Evolutionary conservation across 176 grass and related monocot genomes (phyloP), one percentile per base, ranked within the genome.

Genomic region (Bonia amplexicaulis): DNA sequence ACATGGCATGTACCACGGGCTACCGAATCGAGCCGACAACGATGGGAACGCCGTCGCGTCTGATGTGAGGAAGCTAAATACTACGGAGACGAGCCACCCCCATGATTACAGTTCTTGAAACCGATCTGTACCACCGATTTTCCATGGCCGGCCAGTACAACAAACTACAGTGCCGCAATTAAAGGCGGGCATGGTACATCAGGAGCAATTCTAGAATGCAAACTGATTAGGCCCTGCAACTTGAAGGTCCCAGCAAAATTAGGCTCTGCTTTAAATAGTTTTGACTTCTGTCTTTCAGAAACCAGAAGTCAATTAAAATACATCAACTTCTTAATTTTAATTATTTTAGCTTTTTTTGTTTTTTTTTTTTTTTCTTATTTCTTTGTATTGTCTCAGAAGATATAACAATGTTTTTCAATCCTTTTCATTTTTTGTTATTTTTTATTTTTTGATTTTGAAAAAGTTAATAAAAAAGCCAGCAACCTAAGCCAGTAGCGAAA

Each of bases 191-290:
- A 60, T 26, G 39, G 5, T 12, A 71, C 46, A 15, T 57, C 49
- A 0, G 10, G 58, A 60, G n/a, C 9, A 60, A 60, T 26, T 60
- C 4, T 26, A 60, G n/a, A 26, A 60, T 26, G 58, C n/a, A 26
- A 25, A 60, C 58, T 17, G 9, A 52, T 44, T 49, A 37, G 4
- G 31, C 31, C 31, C 31, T 12, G 63, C 55, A 45, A 61, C 14
- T 22, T n/a, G 57, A 80, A 87, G 84, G 84, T 62, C 80, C 85
- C 89, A 74, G 47, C 40, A 61, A 75, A 76, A 60, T 89, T 69
- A 33, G 31, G 0, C 0, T 33, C 31, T 0, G 31, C 31, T 33
- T 3, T 33, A 33, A 33, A 33, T 33, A 0, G 0, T 33, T 33
- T 33, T 33, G 0, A 33, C 31, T 33, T 33, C 31, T 33, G 3